Percentiles rank a stretch among this genome's conserved stretches.
These are phyloP conservation scores for Pistacia vera DNA, from an alignment of 345 rosid genomes.

Conservation along the genomic window DNA sequence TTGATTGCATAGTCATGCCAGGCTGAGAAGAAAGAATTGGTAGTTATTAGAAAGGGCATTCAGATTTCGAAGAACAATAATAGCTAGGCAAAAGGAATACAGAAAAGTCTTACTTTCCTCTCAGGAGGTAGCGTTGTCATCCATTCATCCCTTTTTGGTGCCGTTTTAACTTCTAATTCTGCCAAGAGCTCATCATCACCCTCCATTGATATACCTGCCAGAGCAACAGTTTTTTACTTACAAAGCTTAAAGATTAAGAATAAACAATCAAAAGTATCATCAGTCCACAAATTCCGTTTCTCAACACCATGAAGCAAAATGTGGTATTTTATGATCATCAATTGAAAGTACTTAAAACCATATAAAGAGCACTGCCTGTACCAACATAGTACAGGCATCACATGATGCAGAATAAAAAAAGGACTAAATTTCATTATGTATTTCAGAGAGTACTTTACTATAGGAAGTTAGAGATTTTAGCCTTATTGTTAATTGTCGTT, in stretches of 20 bases:
- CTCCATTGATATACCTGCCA: constrained; percentile 88
- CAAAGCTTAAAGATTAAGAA: constrained; percentile 9
- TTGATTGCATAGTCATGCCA: constrained; percentile 75
- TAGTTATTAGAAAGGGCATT: background rate
- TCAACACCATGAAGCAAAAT: constrained; percentile 2
- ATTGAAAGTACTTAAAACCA: background rate
- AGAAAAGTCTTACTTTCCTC: constrained; percentile 60
- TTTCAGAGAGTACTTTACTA: background rate
- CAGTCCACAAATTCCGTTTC: background rate
- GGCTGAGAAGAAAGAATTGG: constrained; percentile 48
- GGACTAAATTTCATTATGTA: too few species aligned
- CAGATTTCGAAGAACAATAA: background rate
- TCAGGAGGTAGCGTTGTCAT: constrained; percentile 97
- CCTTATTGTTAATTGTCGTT: background rate
- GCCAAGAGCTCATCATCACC: constrained; percentile 93
- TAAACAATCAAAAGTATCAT: background rate
- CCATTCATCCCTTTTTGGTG: constrained; percentile 90
- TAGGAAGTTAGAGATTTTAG: background rate
- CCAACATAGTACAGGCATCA: background rate
- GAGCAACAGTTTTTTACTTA: constrained; percentile 9
- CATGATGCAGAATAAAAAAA: too few species aligned
- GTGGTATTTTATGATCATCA: background rate
- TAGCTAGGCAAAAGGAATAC: background rate
- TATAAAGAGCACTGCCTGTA: background rate
- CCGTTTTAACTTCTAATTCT: constrained; percentile 62